These are phyloP conservation scores for Cerioporus squamosus DNA, from an alignment of 1,284 basidiomycete species.

Conservation along the genomic window DNA sequence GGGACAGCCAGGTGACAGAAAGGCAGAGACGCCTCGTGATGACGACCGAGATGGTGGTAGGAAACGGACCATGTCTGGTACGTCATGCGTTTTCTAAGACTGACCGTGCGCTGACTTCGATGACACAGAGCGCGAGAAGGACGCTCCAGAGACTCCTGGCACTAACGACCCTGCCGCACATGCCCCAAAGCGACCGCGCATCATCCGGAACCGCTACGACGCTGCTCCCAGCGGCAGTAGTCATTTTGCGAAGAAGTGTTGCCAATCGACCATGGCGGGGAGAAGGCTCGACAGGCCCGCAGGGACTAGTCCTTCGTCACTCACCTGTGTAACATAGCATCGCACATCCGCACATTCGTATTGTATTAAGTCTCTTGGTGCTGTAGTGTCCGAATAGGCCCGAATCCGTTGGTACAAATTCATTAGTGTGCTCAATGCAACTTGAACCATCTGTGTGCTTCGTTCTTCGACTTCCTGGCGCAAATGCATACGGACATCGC, in stretches of 20 bases:
- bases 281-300: slow-evolving; percentile 53
- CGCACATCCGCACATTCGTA: slow-evolving; percentile 15
- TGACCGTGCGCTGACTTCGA: not conserved
- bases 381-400: slow-evolving; percentile 14
- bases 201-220: slow-evolving; percentile 49
- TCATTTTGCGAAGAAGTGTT: slow-evolving; percentile 56
- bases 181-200: slow-evolving; percentile 40
- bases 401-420: not conserved
- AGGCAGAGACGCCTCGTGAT: slow-evolving; percentile 36
- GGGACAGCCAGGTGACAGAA: slow-evolving; percentile 12
- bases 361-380: slow-evolving; percentile 23
- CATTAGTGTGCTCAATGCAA: not conserved
- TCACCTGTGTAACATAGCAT: slow-evolving; percentile 28
- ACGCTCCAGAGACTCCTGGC: slow-evolving; percentile 34
- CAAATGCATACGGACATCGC: not conserved
- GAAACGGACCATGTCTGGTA: slow-evolving; percentile 73
- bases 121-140: slow-evolving; percentile 54
- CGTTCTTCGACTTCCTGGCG: too few species aligned
- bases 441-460: not conserved
- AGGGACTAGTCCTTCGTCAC: slow-evolving; percentile 43
- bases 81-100: slow-evolving; percentile 25
- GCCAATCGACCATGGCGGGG: slow-evolving; percentile 62
- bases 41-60: slow-evolving; percentile 65
- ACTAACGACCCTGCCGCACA: slow-evolving; percentile 28
- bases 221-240: slow-evolving; percentile 35